phyloP scores from a whole-genome alignment of 176 grass and related monocot species.

The Aegilops speltoides region DNA sequence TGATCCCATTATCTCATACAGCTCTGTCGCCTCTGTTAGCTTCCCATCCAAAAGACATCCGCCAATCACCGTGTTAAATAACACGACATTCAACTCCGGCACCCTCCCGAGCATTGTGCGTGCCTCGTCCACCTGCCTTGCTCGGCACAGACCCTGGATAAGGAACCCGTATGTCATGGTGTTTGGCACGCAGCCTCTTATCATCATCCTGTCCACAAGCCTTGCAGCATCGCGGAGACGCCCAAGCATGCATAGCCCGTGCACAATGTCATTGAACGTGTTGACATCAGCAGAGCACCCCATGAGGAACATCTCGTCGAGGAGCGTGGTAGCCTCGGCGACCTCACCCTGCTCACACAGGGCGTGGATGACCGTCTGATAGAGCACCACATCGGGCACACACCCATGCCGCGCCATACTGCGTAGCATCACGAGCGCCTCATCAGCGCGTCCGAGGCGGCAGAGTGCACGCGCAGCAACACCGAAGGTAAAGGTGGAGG shows the following conservation, averaged over 20 bases:
- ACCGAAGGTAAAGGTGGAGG: slow-evolving; percentile 76
- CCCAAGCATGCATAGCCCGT: slow-evolving; percentile 52
- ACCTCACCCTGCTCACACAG: slow-evolving; percentile 51
- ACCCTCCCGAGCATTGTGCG: slow-evolving; percentile 46
- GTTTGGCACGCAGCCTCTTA: slow-evolving; percentile 51
- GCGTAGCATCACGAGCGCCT: slow-evolving; percentile 61
- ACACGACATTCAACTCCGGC: slow-evolving; percentile 58
- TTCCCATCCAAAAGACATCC: slow-evolving; percentile 56
- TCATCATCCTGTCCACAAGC: slow-evolving; percentile 80
- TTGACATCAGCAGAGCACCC: slow-evolving; percentile 58
- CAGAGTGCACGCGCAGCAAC: slow-evolving; percentile 60
- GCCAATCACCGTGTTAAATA: slow-evolving; percentile 84
- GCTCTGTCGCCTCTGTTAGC: slow-evolving; percentile 52
- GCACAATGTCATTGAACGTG: slow-evolving; percentile 75
- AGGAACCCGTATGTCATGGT: slow-evolving; percentile 69
- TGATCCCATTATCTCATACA: slow-evolving; percentile 62
- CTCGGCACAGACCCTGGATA: slow-evolving; percentile 59
- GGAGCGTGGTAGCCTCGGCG: slow-evolving; percentile 53
- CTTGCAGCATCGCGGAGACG: slow-evolving; percentile 53
- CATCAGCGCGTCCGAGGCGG: slow-evolving; percentile 48
- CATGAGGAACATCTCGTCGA: slow-evolving; percentile 93
- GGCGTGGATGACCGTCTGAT: slow-evolving; percentile 79
- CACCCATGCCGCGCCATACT: slow-evolving; percentile 76
- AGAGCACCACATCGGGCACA: slow-evolving; percentile 69
- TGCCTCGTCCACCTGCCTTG: slow-evolving; percentile 60